Evolutionary conservation across 371 early-diverging fungal genomes (phyloP).

Genomic region (Apophysomyces elegans): DNA sequence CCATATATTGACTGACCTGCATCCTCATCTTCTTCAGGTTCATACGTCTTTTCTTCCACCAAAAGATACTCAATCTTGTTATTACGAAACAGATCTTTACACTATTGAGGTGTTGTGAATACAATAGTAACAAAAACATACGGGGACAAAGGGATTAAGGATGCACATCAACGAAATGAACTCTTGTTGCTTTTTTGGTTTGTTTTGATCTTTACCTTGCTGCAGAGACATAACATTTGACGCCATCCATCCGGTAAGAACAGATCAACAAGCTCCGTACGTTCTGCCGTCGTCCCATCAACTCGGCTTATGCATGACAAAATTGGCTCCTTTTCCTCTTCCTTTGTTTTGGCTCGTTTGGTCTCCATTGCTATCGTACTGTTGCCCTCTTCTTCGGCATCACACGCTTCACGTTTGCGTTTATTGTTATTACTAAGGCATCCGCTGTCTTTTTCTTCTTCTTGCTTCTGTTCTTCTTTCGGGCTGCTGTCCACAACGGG

Average conservation of each 20-base stretch:
- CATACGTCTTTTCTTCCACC: constrained; percentile 46
- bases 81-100: constrained; percentile 23
- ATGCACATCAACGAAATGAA: too few relatives aligned
- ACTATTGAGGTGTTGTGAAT: constrained; percentile 16
- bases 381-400: too few relatives aligned
- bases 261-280: constrained; percentile 38
- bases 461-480: not conserved
- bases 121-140: not conserved
- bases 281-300: not conserved
- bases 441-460: too few relatives aligned
- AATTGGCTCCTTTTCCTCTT: too few relatives aligned
- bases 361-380: not conserved
- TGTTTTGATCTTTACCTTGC: constrained; percentile 26
- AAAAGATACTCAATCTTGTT: constrained; percentile 32
- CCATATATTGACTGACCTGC: constrained; percentile 41
- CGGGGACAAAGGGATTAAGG: not conserved
- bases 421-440: too few relatives aligned
- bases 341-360: too few relatives aligned
- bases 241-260: constrained; percentile 61
- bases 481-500: not conserved
- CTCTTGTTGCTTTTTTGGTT: too few relatives aligned
- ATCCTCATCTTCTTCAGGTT: constrained; percentile 58
- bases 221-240: constrained; percentile 45
- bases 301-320: too few relatives aligned
- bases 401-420: too few relatives aligned